Conservation (phyloP, 2,329 filamentous ascomycete species). For the Hypoxylon sp. region DNA sequence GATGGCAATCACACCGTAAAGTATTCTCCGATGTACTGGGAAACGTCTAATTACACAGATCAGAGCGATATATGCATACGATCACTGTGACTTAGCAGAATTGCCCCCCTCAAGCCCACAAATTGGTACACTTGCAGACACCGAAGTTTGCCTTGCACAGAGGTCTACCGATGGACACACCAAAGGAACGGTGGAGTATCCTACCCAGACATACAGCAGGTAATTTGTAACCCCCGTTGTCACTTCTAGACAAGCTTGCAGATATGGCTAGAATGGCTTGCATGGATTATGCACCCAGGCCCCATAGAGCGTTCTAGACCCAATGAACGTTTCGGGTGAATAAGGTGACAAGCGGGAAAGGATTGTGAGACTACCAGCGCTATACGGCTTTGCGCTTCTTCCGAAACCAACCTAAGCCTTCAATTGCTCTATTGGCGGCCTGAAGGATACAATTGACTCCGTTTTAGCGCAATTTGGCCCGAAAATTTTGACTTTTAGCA, state of each 20-base stretch:
- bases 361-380: conserved; percentile 39
- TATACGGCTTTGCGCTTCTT: conserved; percentile 36
- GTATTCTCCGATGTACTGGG: conserved; percentile 47
- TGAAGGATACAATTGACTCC: conserved; percentile 25
- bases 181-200: conserved; percentile 39
- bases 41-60: conserved; percentile 43
- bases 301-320: conserved; percentile 49
- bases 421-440: conserved; percentile 21
- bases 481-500: conserved; percentile 22
- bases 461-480: conserved; percentile 31
- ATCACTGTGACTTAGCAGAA: conserved; percentile 36
- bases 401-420: conserved; percentile 16
- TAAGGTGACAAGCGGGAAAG: conserved; percentile 44
- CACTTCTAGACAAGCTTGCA: conserved; percentile 48
- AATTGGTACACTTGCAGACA: conserved; percentile 44
- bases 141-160: conserved; percentile 45
- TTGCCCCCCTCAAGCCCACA: conserved; percentile 40
- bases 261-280: conserved; percentile 45
- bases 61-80: conserved; percentile 42
- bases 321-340: conserved; percentile 43
- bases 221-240: conserved; percentile 45
- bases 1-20: conserved; percentile 44
- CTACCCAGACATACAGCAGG: conserved; percentile 41
- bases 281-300: conserved; percentile 45
- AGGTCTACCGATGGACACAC: conserved; percentile 41